Evolutionary conservation across 108 stramenopile genomes (phyloP), one percentile per base, ranked within the genome.

Genomic region (Nitzschia inconspicua): DNA sequence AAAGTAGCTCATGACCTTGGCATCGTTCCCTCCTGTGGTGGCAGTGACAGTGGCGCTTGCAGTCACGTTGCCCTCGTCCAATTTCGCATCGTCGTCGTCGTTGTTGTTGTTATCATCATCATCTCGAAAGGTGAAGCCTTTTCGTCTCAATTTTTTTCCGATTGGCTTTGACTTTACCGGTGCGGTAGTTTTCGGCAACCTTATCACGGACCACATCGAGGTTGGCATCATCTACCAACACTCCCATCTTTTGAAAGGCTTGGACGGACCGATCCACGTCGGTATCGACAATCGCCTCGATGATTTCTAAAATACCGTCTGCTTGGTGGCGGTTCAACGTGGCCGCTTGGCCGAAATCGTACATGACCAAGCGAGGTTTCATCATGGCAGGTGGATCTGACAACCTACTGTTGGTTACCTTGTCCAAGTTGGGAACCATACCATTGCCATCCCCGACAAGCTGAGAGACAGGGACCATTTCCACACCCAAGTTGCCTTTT

Each of bases 291-390:
- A 93, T 89, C 8, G 83, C 85, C 49, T 93, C 88, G 34, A 93
- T 87, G 20, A 89, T 85, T 25, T 83, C 85, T 24, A 93, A 60
- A 18, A 89, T 89, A 0, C 92, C 92, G 27, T 68, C 77, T 3
- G 84, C 76, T 65, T 93, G 88, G 57, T 86, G 67, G 9, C 62
- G 60, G 3, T 60, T 54, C 40, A 89, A 58, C 4, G 80, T 67
- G 42, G 84, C 83, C 5, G 88, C 88, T 74, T 93, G 92, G 3
- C 92, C 92, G 68, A 93, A 93, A 53, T 93, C 92, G 60, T 93
- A 93, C 54, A 89, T 74, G 3, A 93, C 88, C 41, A 93, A 34
- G 42, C 88, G 71, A 14, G 81, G 79, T 13, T 66, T 53, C 34
- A 69, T 58, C 75, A 39, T 57, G 66, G 28, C 58, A 54, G 47